Conservation (phyloP, 2,329 filamentous ascomycete genomes). For the Aureobasidium lini region DNA sequence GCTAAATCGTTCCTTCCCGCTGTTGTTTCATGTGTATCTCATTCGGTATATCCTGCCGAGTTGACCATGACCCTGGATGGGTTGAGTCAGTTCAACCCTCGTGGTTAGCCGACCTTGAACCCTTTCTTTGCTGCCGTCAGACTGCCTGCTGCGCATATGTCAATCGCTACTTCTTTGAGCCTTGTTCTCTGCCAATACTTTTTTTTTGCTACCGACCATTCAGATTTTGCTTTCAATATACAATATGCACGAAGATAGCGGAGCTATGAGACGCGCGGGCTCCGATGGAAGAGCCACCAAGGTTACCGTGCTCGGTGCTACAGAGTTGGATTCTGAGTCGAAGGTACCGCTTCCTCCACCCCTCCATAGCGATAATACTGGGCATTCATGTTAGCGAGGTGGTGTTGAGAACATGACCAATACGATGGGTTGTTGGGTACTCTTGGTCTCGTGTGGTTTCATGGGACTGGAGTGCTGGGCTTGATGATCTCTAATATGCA, state of each 20-base stretch:
- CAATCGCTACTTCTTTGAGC: neutral
- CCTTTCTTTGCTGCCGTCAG: neutral
- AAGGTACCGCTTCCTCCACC: too few relatives aligned
- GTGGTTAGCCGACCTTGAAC: neutral
- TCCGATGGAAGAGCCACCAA: neutral
- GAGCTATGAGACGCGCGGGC: neutral
- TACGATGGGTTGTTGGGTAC: neutral
- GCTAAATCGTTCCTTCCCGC: neutral
- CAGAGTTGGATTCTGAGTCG: neutral
- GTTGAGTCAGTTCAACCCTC: neutral
- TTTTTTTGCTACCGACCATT: neutral
- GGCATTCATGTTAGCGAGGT: neutral
- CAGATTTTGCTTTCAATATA: neutral
- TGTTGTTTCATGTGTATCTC: neutral
- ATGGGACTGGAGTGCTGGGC: neutral
- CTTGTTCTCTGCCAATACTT: neutral
- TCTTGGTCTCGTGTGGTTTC: neutral
- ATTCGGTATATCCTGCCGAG: neutral
- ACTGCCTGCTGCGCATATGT: neutral
- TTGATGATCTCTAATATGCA: neutral
- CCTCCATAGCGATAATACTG: neutral
- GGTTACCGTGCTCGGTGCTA: neutral
- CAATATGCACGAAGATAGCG: neutral
- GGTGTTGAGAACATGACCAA: neutral
- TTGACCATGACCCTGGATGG: neutral